Evolutionary conservation across 768 basidiomycete species (phyloP), one percentile per base, ranked within the genome.

Genomic region (Podaxis carcinomalis): DNA sequence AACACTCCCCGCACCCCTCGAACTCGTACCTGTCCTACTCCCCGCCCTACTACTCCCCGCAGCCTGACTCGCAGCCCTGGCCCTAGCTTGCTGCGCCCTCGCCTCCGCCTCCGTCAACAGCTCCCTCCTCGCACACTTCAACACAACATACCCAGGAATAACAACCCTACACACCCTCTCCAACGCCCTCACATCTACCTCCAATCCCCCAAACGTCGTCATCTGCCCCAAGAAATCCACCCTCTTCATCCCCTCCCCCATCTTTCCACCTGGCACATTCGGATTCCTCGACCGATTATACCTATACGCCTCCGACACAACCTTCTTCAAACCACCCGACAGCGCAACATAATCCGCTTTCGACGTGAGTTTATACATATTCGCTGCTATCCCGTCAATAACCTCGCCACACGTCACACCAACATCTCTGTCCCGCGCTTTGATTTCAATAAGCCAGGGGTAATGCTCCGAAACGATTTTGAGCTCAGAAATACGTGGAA

Each of bases 341-440:
- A 85, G 70, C 2, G 65, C 62, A 4, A 83, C 77, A 67, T 78
- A 89, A 62, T 92, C 88, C 19, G 72, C 70, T 66, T 79, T 79
- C 14, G 75, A 73, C 1, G 85, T 74, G 49, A 84, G 77, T 19
- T 73, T 76, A 60, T 82, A 75, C 73, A 92, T 68, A 64, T 79
- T 78, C 0, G 71, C 66, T 47, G 79, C 77, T 53, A 92, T 73
- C 3, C 60, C 50, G 0, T 70, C 69, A 86, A 92, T 68, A 86
- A 93, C 80, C 68, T 94, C 90, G 16, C 80, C 81, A 63, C 90
- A 80, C 1, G 90, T 92, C 16, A 94, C 89, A 0, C 92, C 92
- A 4, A 62, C 21, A 3, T 81, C 79, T 13, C 79, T 0, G 75
- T 73, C 14, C 86, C 83, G 67, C 88, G 92, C 72, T 80, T 84